Evolutionary conservation across 2,329 filamentous ascomycete species (phyloP).

Genomic region (Colletotrichum neosansevieriae): DNA sequence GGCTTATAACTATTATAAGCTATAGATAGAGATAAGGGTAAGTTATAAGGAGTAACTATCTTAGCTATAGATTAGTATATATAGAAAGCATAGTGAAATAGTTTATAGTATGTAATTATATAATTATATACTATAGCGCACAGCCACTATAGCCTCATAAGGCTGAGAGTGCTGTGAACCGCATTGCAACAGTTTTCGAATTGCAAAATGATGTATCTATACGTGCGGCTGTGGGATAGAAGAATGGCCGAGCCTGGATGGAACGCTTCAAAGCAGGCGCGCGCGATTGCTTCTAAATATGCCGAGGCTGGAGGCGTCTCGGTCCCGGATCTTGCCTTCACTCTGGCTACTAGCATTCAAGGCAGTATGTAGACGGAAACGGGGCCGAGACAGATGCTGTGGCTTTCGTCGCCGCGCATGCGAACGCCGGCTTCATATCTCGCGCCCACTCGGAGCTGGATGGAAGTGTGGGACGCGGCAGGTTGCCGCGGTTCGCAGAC

Average conservation of each 20-base stretch:
- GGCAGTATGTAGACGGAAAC: conserved; percentile 48
- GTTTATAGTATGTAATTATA: no score
- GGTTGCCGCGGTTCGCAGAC: conserved; percentile 55
- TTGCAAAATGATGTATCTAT: conserved; percentile 45
- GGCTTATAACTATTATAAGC: no score
- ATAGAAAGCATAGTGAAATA: no score
- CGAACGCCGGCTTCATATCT: conserved; percentile 33
- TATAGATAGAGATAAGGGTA: no score
- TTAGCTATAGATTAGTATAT: no score
- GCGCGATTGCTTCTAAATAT: conserved; percentile 46
- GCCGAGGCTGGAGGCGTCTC: conserved; percentile 41
- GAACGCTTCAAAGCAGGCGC: conserved; percentile 49
- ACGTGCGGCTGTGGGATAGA: conserved; percentile 44
- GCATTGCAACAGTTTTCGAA: no score
- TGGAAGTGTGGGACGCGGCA: conserved; percentile 52
- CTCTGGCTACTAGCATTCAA: conserved; percentile 48
- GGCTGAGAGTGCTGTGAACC: no score
- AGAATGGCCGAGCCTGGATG: conserved; percentile 44
- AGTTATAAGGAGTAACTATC: no score
- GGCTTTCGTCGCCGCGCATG: conserved; percentile 51
- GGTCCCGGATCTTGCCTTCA: conserved; percentile 50
- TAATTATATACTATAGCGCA: no score
- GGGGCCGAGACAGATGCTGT: conserved; percentile 46
- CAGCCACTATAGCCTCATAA: no score
- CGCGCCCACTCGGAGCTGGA: conserved; percentile 56